Percentiles rank a stretch among this genome's conserved stretches.
Evolutionary conservation across 805 yeast species (phyloP).

Genomic region (Lipomyces kockii): DNA sequence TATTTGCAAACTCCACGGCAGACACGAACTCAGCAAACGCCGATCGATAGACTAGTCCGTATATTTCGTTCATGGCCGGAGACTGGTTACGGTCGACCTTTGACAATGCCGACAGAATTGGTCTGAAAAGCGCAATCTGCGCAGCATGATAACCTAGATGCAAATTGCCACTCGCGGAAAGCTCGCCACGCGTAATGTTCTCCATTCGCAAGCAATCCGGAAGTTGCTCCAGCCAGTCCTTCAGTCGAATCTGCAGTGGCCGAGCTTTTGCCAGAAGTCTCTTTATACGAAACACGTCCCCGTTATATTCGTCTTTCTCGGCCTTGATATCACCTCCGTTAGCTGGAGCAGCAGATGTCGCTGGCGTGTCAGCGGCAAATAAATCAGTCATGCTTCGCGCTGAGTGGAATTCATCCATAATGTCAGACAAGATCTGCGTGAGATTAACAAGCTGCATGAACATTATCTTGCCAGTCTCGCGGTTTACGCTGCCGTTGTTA

Average conservation of each 20-base stretch:
- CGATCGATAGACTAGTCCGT: slow-evolving; percentile 36
- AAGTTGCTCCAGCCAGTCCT: slow-evolving; percentile 46
- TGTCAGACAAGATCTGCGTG: slow-evolving; percentile 46
- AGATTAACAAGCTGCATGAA: slow-evolving; percentile 45
- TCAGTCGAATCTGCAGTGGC: slow-evolving; percentile 41
- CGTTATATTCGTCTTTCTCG: background rate
- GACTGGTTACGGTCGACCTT: slow-evolving; percentile 30
- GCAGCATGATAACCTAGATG: slow-evolving; percentile 41
- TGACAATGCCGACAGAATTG: slow-evolving; percentile 36
- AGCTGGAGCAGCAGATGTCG: background rate
- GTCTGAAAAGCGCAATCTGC: slow-evolving; percentile 40
- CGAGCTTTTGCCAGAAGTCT: slow-evolving; percentile 35
- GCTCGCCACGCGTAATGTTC: slow-evolving; percentile 37
- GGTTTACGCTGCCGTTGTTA: slow-evolving; percentile 33
- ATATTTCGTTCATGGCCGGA: slow-evolving; percentile 32
- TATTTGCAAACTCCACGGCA: slow-evolving; percentile 40
- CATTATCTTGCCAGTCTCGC: slow-evolving; percentile 40
- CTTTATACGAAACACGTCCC: slow-evolving; percentile 27
- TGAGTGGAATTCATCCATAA: slow-evolving; percentile 37
- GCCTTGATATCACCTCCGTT: slow-evolving; percentile 6
- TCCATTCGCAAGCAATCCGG: slow-evolving; percentile 43
- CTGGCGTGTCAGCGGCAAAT: slow-evolving; percentile 20
- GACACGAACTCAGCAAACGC: slow-evolving; percentile 38
- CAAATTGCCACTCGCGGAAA: slow-evolving; percentile 39
- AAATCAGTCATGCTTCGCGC: slow-evolving; percentile 31